Evolutionary conservation across 1,139 yeast species (phyloP).

Genomic region (Geotrichum siamense): DNA sequence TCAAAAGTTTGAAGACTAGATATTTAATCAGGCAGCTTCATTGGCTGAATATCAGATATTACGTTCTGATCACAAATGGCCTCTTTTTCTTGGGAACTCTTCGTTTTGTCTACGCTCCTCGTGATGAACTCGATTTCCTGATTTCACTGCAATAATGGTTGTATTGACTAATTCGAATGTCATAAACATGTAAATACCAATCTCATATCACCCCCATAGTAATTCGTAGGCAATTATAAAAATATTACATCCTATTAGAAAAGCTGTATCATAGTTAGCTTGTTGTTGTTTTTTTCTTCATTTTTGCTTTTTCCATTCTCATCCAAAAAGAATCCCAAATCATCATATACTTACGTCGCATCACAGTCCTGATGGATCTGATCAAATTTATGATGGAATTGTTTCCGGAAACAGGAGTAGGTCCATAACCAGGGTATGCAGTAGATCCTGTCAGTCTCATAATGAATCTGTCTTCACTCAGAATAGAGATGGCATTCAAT

Average conservation of each 20-base stretch:
- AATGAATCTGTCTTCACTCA: constrained; percentile 75
- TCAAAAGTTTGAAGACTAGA: not conserved
- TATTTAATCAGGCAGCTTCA: not conserved
- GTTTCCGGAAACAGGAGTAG: constrained; percentile 6
- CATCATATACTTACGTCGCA: constrained; percentile 57
- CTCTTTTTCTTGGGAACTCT: not conserved
- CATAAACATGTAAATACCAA: not conserved
- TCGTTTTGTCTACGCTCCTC: not conserved
- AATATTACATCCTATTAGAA: constrained; percentile 61
- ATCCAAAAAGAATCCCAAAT: not conserved
- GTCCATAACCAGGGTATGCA: not conserved
- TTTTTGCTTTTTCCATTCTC: not conserved
- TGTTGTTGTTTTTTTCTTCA: too few relatives aligned
- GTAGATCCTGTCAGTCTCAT: constrained; percentile 38
- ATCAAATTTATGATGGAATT: constrained; percentile 47
- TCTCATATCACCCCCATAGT: constrained; percentile 48
- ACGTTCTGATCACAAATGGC: not conserved
- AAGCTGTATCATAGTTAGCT: constrained; percentile 38
- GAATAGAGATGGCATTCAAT: constrained; percentile 70
- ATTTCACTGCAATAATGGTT: not conserved
- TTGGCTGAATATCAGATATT: not conserved
- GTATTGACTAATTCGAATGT: too few relatives aligned
- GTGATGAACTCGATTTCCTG: not conserved
- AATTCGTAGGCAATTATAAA: constrained; percentile 65
- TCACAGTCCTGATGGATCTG: constrained; percentile 65